A percentile compares a stretch with the other conserved stretches of the same genome.
phyloP scores from a whole-genome alignment of 228 moss, liverwort and hornwort species.

The Sphagnum magellanicum region DNA sequence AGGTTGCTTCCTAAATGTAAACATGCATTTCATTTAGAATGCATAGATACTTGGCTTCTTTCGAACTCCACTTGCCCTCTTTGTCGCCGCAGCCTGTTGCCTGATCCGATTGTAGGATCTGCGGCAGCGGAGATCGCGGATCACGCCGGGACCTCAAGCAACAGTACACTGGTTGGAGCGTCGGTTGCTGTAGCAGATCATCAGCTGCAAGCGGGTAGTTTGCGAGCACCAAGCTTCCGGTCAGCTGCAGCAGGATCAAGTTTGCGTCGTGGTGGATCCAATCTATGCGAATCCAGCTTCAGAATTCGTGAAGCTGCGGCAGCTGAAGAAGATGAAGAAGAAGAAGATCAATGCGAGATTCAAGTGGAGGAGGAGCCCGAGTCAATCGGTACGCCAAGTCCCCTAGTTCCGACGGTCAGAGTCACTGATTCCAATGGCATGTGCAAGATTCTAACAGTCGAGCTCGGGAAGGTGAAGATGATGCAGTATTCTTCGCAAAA shows the following conservation, averaged over 20 bases:
- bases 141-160: too few relatives aligned
- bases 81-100: neutral
- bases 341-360: neutral
- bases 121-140: neutral
- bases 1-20: slow-evolving; percentile 29
- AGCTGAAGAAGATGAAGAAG: slow-evolving; percentile 14
- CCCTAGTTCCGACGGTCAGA: neutral
- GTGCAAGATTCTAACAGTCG: neutral
- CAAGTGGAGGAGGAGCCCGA: slow-evolving; percentile 11
- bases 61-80: slow-evolving; percentile 28
- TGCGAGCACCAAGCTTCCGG: too few relatives aligned
- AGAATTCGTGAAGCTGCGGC: slow-evolving; percentile 39
- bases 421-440: neutral
- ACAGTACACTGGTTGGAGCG: too few relatives aligned
- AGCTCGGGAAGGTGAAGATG: slow-evolving; percentile 13
- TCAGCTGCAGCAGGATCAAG: too few relatives aligned
- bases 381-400: slow-evolving; percentile 9
- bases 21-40: slow-evolving; percentile 29
- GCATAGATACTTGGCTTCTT: slow-evolving; percentile 27
- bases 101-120: slow-evolving; percentile 5
- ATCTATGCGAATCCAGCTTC: too few relatives aligned
- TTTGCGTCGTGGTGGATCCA: too few relatives aligned
- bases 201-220: too few relatives aligned
- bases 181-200: too few relatives aligned
- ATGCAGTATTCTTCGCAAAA: too few relatives aligned